Evolutionary conservation across 75 land plant species (phyloP), one percentile per base, ranked within the genome.

Genomic region (Picea sitchensis): DNA sequence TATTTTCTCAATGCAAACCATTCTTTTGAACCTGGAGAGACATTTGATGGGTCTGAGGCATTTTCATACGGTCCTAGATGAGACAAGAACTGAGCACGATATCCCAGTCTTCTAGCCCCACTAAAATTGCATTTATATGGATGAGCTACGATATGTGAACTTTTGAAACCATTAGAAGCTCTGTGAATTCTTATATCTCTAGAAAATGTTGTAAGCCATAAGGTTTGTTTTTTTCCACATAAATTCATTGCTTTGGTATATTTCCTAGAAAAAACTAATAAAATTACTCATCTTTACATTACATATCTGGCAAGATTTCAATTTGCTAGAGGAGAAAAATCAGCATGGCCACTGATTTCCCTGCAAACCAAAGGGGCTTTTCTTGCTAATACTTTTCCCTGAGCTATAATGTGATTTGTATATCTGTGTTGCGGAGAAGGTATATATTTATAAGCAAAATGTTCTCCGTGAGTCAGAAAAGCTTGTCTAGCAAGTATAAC

Each of bases 1-100:
- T 91, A 86, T 61, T 85, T 87, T 44, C 99, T 86, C 36, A 94
- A 90, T 17, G 88, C 92, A 81, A 91, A 92, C 99, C 99, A 96
- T 75, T 94, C 91, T 56, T 88, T 91, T 7, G 95, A 92, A 14
- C 93, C 81, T 71, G 94, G 99, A 31, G 90, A 84, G 17, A 85
- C 78, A 69, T 88, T 83, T 75, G 59, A 0, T 69, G 73, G 21
- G 73, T 44, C 17, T 18, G 47, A 69, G 17, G 34, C 73, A 69
- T 41, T 31, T 17, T 18, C 73, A 38, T 69, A 41, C 7, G 73
- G 21, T 5, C n/a, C 73, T 5, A n/a, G 47, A 69, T 31, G 51
- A 36, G 73, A 44, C 7, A 38, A 18, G 47, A 47, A 41, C 17
- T 69, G 47, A 34, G 73, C 34, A 20, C 73, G 38, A 69, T 69